Percentiles rank a stretch among this genome's conserved stretches.
These are phyloP conservation scores for Cucurbitaria berberidis DNA, from an alignment of 2,329 filamentous ascomycete species.

Conservation along the genomic window DNA sequence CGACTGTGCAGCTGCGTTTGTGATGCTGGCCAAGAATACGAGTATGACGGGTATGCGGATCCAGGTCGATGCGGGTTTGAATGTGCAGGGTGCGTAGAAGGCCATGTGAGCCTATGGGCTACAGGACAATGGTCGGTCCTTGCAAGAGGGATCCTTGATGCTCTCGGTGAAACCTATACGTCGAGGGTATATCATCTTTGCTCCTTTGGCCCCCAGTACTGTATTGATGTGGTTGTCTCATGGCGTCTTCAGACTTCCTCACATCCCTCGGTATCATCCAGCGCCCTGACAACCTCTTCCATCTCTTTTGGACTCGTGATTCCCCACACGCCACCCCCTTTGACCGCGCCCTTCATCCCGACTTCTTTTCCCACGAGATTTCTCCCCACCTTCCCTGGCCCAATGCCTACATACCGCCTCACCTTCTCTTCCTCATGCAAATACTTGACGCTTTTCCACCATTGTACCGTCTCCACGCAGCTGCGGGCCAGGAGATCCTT, in stretches of 20 bases:
- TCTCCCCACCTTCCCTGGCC: constrained; percentile 89
- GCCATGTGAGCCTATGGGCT: no score
- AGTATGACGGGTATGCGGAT: constrained; percentile 57
- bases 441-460: constrained; percentile 94
- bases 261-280: constrained; percentile 54
- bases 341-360: constrained; percentile 81
- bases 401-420: constrained; percentile 86
- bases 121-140: no score
- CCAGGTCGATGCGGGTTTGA: constrained; percentile 49
- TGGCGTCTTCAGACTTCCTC: constrained; percentile 41
- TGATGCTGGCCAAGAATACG: constrained; percentile 62
- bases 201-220: no score
- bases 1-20: constrained; percentile 62
- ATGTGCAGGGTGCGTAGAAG: constrained; percentile 38
- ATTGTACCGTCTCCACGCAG: constrained; percentile 88
- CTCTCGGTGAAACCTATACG: background rate
- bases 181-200: background rate
- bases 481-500: constrained; percentile 80
- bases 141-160: background rate
- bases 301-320: constrained; percentile 75
- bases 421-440: constrained; percentile 84
- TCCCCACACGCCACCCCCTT: constrained; percentile 91
- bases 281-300: constrained; percentile 53
- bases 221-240: background rate
- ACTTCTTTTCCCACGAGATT: constrained; percentile 96